These are phyloP conservation scores for Solanum appendiculatum DNA, from an alignment of 257 asterid genomes.

Conservation along the genomic window DNA sequence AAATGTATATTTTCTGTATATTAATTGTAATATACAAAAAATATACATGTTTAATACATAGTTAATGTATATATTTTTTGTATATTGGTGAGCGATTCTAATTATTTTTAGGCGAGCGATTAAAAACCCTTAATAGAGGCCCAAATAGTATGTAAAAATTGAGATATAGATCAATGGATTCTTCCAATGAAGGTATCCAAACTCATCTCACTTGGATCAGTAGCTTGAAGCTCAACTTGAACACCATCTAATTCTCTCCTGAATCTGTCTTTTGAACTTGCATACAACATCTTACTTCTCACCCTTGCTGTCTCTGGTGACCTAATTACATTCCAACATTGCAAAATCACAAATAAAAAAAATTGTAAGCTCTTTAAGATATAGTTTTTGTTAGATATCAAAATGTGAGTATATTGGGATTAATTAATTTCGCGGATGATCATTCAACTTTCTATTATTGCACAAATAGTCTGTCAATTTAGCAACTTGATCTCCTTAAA, in stretches of 20 bases:
- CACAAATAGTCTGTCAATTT: neutral
- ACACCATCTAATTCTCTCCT: slow-evolving; percentile 66
- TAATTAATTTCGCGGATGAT: no score
- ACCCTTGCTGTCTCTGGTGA: slow-evolving; percentile 56
- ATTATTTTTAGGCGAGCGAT: neutral
- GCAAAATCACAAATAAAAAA: neutral
- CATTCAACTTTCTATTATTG: neutral
- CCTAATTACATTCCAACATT: slow-evolving; percentile 17
- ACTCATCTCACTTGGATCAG: slow-evolving; percentile 76
- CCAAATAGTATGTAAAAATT: neutral
- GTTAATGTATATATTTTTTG: neutral
- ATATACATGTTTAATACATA: neutral
- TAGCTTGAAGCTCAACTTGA: slow-evolving; percentile 60
- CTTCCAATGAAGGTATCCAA: slow-evolving; percentile 44
- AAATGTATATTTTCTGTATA: neutral
- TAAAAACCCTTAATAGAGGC: neutral
- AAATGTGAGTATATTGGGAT: neutral
- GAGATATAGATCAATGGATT: slow-evolving; percentile 18
- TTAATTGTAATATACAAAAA: neutral
- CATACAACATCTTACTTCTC: slow-evolving; percentile 60
- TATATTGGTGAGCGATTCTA: neutral
- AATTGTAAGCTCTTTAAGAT: neutral
- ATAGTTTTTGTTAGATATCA: neutral
- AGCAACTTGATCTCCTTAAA: neutral
- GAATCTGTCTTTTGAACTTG: slow-evolving; percentile 20